Evolutionary conservation across 2,329 filamentous ascomycete species (phyloP).

Genomic region (Falciphora oryzae): DNA sequence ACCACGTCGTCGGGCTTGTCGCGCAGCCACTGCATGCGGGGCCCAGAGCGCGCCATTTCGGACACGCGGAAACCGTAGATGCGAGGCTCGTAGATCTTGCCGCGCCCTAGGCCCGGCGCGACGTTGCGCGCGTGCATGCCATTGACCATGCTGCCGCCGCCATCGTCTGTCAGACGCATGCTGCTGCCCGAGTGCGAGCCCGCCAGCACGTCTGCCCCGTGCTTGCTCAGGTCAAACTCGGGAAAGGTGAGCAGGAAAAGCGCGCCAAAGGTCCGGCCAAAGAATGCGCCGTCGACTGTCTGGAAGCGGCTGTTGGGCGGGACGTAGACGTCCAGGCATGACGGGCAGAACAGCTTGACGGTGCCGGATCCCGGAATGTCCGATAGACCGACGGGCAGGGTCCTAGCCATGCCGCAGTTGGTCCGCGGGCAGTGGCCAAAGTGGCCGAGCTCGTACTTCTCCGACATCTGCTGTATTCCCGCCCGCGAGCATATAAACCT

Average conservation of each 20-base stretch:
- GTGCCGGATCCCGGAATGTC: constrained; percentile 96
- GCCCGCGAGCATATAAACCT: constrained; percentile 95
- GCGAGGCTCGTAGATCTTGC: constrained; percentile 85
- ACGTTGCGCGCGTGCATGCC: constrained; percentile 84
- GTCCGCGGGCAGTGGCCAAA: constrained; percentile 95
- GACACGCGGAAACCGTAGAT: constrained; percentile 97
- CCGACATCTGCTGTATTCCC: constrained; percentile 97
- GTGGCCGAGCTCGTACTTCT: constrained; percentile 96
- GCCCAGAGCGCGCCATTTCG: constrained; percentile 81
- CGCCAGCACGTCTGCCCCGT: constrained; percentile 54
- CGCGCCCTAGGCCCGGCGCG: constrained; percentile 74
- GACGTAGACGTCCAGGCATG: constrained; percentile 93
- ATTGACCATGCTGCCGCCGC: constrained; percentile 58
- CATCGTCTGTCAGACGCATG: constrained; percentile 34
- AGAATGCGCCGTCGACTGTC: constrained; percentile 95
- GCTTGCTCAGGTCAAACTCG: constrained; percentile 81
- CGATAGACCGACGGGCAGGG: constrained; percentile 86
- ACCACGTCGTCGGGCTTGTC: constrained; percentile 69
- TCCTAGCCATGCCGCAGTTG: constrained; percentile 83
- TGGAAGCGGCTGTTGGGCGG: constrained; percentile 97
- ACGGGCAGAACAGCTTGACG: constrained; percentile 96
- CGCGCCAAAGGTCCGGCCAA: constrained; percentile 93
- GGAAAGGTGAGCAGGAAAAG: constrained; percentile 99
- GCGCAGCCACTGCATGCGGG: constrained; percentile 94
- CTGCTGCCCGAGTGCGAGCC: constrained; percentile 26